phyloP scores from a whole-genome alignment of 345 rosid genomes.

The Eucalyptus erythrocorys region DNA sequence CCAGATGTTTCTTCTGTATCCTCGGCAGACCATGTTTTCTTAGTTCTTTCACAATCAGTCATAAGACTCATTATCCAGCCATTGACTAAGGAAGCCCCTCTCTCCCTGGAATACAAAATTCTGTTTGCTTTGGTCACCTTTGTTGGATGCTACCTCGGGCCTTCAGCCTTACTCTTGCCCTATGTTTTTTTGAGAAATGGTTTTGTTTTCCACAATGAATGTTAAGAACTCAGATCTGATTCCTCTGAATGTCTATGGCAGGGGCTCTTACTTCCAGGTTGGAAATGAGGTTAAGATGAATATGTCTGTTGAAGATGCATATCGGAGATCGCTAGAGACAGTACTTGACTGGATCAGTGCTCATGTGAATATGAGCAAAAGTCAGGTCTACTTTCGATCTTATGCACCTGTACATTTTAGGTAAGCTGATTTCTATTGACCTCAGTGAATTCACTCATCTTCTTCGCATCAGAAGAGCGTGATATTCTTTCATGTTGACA shows the following conservation, averaged over 20 bases:
- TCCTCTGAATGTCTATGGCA: conserved; percentile 1
- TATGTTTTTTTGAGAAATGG: background rate
- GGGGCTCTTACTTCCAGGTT: conserved; percentile 73
- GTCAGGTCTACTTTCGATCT: conserved; percentile 61
- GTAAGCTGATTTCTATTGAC: conserved; percentile 5
- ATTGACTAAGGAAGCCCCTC: background rate
- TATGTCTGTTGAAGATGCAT: conserved; percentile 57
- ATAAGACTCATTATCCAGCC: background rate
- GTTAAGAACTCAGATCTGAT: background rate
- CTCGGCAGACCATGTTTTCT: background rate
- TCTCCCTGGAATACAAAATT: background rate
- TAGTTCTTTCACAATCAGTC: background rate
- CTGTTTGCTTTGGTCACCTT: background rate
- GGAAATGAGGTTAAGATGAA: conserved; percentile 40
- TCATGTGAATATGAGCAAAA: conserved; percentile 37
- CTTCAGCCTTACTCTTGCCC: background rate
- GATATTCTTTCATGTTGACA: background rate
- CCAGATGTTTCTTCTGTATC: background rate
- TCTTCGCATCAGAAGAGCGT: background rate
- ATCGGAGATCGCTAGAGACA: conserved; percentile 34
- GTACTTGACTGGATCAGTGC: conserved; percentile 40
- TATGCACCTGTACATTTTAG: conserved; percentile 82
- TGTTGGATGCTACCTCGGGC: background rate
- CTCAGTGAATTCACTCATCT: background rate
- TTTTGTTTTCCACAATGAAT: background rate